Base-by-base conservation (phyloP, 176 grass and related monocot genomes). In the Avena sativa region DNA sequence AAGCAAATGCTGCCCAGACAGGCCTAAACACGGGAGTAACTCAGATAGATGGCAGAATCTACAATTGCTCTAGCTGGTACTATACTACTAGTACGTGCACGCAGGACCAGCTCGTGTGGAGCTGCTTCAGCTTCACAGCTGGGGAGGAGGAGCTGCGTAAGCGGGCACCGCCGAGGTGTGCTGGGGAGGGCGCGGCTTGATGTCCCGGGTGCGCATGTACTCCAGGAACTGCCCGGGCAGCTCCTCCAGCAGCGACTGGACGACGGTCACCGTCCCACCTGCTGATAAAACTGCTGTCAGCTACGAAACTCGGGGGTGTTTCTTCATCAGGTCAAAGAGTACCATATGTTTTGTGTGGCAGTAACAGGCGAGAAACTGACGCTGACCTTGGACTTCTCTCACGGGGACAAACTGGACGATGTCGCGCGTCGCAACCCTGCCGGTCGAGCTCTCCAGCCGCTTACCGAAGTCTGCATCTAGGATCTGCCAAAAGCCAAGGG, bases 371-470 rank as follows among this genome's bases (percentile, higher is more conserved):
- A 1, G 2, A 17, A 30, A n/a, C 9, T 4, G 75, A 17, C 57
- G 32, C 93, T 86, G 56, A 97, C 97, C 94, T 80, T 93, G 86
- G 83, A 93, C 72, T 53, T 94, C 81, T 71, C 85, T 85, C 94
- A 99, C 91, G 49, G 97, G 97, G 44, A 94, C 97, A 84, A 99
- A 99, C 89, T 99, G 97, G 25, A 99, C 97, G 64, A 94, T 97
- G 88, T 93, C 97, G 11, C 94, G 89, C 68, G 92, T 96, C 3
- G 92, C 97, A 3, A 99, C 86, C 86, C 97, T 90, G 32, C 89
- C 94, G 2, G 91, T 94, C 21, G 94, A 96, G 87, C 97, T 99
- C 58, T 93, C 91, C 76, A 97, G 92, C 32, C 89, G 86, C 81
- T 86, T 97, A 14, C 97, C 91, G 3, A 85, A 74, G 80, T 99